These are phyloP conservation scores for Penicillium fuscoglaucum DNA, from an alignment of 2,329 filamentous ascomycete species.

Conservation along the genomic window DNA sequence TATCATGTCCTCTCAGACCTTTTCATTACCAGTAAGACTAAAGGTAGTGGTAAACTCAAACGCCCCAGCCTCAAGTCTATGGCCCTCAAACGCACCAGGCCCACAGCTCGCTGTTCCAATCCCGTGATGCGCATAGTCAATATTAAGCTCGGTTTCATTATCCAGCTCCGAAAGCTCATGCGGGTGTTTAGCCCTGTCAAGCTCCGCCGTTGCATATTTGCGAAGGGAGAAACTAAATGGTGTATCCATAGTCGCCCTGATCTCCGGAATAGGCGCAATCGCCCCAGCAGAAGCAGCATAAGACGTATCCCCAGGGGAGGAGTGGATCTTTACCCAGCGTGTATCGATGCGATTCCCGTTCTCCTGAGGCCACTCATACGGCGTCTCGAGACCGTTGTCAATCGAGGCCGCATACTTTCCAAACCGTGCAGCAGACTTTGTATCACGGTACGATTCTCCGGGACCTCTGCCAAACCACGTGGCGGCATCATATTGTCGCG, in stretches of 20 bases:
- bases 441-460: constrained; percentile 66
- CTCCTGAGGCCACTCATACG: constrained; percentile 69
- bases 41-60: constrained; percentile 30
- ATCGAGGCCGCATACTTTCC: constrained; percentile 52
- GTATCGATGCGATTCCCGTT: constrained; percentile 64
- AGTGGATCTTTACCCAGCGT: constrained; percentile 52
- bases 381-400: constrained; percentile 50
- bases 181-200: constrained; percentile 64
- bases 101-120: constrained; percentile 32
- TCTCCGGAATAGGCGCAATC: constrained; percentile 19
- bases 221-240: constrained; percentile 58
- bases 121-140: constrained; percentile 36
- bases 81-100: constrained; percentile 25
- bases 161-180: constrained; percentile 53
- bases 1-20: not conserved
- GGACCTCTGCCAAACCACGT: constrained; percentile 66
- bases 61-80: constrained; percentile 25
- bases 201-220: constrained; percentile 53
- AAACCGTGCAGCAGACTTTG: constrained; percentile 58
- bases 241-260: constrained; percentile 32
- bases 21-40: constrained; percentile 6
- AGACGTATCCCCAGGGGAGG: not conserved
- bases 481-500: constrained; percentile 49
- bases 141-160: constrained; percentile 25
- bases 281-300: constrained; percentile 1